Conservation (phyloP, 805 yeast species). For the Suhomyces vadensis region DNA sequence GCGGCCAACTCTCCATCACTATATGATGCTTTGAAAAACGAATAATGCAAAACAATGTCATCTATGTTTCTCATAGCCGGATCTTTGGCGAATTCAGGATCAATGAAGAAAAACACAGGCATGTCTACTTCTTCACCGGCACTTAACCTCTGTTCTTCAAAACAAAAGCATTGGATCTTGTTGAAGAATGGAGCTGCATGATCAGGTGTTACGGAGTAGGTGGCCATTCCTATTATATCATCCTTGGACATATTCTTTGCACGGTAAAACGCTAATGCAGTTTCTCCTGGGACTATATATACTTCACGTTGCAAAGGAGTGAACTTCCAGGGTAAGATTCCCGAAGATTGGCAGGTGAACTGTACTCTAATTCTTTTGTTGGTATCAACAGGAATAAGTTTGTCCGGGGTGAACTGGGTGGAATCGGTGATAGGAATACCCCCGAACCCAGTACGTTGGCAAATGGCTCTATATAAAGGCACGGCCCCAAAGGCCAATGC, state of each 20-base stretch:
- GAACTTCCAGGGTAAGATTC: conserved; percentile 91
- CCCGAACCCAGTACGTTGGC: conserved; percentile 95
- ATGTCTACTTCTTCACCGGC: conserved; percentile 98
- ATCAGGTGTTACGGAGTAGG: conserved; percentile 94
- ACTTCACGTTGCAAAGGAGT: conserved; percentile 94
- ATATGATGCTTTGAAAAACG: conserved; percentile 74
- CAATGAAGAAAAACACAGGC: conserved; percentile 97
- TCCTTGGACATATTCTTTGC: conserved; percentile 84
- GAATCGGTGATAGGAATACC: conserved; percentile 92
- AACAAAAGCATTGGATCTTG: conserved; percentile 97
- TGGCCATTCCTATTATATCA: conserved; percentile 98
- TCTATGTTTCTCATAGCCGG: conserved; percentile 90
- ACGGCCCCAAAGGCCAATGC: conserved; percentile 89
- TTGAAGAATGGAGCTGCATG: conserved; percentile 95
- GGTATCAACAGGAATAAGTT: conserved; percentile 82
- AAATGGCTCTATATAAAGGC: conserved; percentile 86
- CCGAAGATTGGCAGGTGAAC: conserved; percentile 90
- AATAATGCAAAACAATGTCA: conserved; percentile 87
- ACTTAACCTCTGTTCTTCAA: conserved; percentile 89
- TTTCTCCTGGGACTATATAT: conserved; percentile 91
- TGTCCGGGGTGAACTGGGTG: conserved; percentile 79
- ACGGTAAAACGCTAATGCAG: conserved; percentile 92
- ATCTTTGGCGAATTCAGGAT: conserved; percentile 92
- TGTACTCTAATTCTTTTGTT: conserved; percentile 78
- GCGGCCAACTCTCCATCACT: conserved; percentile 44